phyloP scores from a whole-genome alignment of 768 basidiomycete genomes.

The Calvatia gigantea region DNA sequence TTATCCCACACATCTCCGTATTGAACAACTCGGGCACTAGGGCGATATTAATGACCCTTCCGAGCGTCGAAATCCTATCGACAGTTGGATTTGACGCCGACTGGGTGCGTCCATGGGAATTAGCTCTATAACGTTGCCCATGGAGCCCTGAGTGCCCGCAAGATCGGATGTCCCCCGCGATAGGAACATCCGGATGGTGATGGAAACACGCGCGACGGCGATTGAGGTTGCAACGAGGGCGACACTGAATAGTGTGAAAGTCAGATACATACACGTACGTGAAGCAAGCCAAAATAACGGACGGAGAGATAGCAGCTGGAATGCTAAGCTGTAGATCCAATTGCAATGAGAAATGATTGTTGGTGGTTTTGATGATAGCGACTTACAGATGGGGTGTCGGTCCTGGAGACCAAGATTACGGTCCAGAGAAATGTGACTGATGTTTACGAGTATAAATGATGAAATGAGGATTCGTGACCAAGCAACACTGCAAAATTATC shows the following conservation, averaged over 20 bases:
- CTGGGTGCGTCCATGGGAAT: not conserved
- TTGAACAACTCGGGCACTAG: too few species aligned
- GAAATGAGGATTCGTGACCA: too few species aligned
- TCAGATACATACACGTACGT: not conserved
- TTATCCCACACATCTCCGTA: too few species aligned
- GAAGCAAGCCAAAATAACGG: not conserved
- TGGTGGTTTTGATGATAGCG: not conserved
- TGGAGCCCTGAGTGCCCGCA: not conserved
- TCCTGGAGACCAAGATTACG: constrained; percentile 2
- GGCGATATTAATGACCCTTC: too few species aligned
- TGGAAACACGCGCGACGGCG: not conserved
- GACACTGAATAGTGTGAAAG: not conserved
- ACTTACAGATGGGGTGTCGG: not conserved
- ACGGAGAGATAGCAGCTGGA: constrained; percentile 6
- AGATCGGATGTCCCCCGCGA: not conserved
- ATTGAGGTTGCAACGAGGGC: not conserved
- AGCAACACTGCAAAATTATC: too few species aligned
- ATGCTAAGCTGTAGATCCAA: not conserved
- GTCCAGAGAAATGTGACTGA: constrained; percentile 1
- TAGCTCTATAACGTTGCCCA: not conserved
- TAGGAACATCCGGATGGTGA: constrained; percentile 2
- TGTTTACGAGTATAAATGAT: too few species aligned
- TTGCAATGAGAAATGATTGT: not conserved
- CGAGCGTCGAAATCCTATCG: not conserved
- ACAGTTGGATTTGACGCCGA: too few species aligned